Evolutionary conservation across 495 filamentous ascomycete species (phyloP).

Genomic region (Penicillium atrosanguineum): DNA sequence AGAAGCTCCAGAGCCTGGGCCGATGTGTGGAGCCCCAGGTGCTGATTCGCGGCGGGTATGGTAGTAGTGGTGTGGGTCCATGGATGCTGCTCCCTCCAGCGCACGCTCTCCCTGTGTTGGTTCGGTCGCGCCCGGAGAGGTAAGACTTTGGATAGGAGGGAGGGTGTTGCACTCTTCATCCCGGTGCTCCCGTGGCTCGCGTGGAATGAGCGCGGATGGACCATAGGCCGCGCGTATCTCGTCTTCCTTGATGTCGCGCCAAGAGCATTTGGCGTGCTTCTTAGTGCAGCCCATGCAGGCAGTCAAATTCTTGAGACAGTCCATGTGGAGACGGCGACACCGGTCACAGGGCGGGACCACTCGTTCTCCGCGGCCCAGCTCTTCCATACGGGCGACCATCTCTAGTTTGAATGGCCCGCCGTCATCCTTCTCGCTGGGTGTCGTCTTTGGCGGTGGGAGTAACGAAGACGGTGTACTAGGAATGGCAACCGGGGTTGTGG

Average conservation of each 20-base stretch:
- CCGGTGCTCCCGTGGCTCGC: slow-evolving; percentile 5
- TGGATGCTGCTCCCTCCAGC: slow-evolving; percentile 6
- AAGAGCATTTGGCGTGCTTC: slow-evolving; percentile 83
- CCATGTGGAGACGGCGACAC: slow-evolving; percentile 74
- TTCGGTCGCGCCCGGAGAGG: slow-evolving; percentile 10
- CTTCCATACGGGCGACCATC: slow-evolving; percentile 74
- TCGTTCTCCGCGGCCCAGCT: slow-evolving; percentile 64
- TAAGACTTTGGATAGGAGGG: slow-evolving; percentile 1
- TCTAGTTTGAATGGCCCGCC: slow-evolving; percentile 61
- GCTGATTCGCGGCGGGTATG: slow-evolving; percentile 36
- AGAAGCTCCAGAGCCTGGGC: slow-evolving; percentile 10
- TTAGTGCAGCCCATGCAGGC: slow-evolving; percentile 85
- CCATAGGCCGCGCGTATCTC: slow-evolving; percentile 51
- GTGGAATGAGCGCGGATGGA: not conserved
- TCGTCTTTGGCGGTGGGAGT: slow-evolving; percentile 49
- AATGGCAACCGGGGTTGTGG: slow-evolving; percentile 46
- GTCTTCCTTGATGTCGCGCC: slow-evolving; percentile 71
- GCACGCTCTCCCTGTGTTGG: slow-evolving; percentile 20
- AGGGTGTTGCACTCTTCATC: not conserved
- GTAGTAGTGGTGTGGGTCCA: slow-evolving; percentile 7
- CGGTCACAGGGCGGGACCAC: slow-evolving; percentile 80
- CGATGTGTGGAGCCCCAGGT: slow-evolving; percentile 20
- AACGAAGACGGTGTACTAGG: slow-evolving; percentile 51
- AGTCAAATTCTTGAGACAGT: slow-evolving; percentile 80
- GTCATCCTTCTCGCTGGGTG: slow-evolving; percentile 53